phyloP scores from a whole-genome alignment of 352 stramenopile genomes.

The Pythium aquatile region DNA sequence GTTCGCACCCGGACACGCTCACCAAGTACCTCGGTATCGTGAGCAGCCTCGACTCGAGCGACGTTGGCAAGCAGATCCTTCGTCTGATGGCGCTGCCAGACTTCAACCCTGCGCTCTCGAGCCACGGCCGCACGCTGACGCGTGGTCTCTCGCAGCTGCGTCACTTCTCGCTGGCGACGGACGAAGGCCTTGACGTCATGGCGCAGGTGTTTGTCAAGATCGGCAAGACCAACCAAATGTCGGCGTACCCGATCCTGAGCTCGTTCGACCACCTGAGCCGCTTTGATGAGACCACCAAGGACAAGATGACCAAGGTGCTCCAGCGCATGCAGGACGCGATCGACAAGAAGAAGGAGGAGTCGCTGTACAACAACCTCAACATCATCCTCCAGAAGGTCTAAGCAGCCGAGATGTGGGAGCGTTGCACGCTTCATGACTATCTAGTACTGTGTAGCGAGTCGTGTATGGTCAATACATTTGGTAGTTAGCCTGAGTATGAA shows the following conservation, averaged over 20 bases:
- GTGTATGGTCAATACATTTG: conserved; percentile 1
- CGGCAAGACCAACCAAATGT: conserved; percentile 86
- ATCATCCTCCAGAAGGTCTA: conserved; percentile 86
- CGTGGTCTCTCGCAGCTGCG: conserved; percentile 71
- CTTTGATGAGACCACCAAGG: conserved; percentile 61
- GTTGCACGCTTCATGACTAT: neutral
- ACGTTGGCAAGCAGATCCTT: conserved; percentile 72
- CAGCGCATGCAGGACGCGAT: conserved; percentile 75
- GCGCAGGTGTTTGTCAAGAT: conserved; percentile 71
- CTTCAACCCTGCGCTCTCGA: conserved; percentile 78
- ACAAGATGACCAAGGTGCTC: conserved; percentile 49
- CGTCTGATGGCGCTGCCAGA: conserved; percentile 59
- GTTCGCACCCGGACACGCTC: conserved; percentile 66
- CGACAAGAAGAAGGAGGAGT: conserved; percentile 81
- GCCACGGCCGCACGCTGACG: conserved; percentile 63
- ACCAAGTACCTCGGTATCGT: conserved; percentile 81
- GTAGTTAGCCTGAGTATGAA: neutral
- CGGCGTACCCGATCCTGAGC: conserved; percentile 74
- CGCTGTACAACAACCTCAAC: conserved; percentile 83
- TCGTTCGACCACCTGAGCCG: conserved; percentile 78
- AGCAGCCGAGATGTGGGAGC: neutral
- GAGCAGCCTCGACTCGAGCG: conserved; percentile 56
- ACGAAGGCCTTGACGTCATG: conserved; percentile 76
- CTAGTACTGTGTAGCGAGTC: conserved; percentile 1
- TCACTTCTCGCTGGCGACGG: conserved; percentile 68